phyloP scores from a whole-genome alignment of 2,329 filamentous ascomycete genomes.

The Rhytidhysteron rufulum region DNA sequence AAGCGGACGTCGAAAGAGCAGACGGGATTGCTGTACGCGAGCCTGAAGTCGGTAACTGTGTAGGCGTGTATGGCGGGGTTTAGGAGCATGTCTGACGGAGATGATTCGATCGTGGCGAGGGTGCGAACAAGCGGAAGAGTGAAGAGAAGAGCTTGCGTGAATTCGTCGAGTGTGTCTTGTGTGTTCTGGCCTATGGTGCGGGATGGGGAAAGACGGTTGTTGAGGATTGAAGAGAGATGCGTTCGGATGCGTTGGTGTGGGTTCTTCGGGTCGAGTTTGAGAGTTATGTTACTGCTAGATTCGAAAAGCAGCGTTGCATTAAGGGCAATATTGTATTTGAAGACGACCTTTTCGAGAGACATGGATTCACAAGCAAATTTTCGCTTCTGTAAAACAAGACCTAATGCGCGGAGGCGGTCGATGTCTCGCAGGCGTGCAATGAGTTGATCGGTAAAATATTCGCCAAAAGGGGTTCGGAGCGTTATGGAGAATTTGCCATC shows the following conservation, averaged over 20 bases:
- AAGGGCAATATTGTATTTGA: slow-evolving; percentile 61
- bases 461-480: slow-evolving; percentile 57
- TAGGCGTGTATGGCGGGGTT: slow-evolving; percentile 33
- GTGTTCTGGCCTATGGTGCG: slow-evolving; percentile 55
- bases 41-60: slow-evolving; percentile 31
- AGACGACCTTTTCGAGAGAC: slow-evolving; percentile 58
- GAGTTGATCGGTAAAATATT: slow-evolving; percentile 57
- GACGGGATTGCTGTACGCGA: slow-evolving; percentile 39
- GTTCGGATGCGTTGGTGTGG: slow-evolving; percentile 64
- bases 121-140: slow-evolving; percentile 62
- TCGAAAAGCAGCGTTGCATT: slow-evolving; percentile 57
- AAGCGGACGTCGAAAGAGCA: slow-evolving; percentile 37
- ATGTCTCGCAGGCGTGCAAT: slow-evolving; percentile 61
- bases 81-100: slow-evolving; percentile 30
- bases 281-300: slow-evolving; percentile 44
- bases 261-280: slow-evolving; percentile 60
- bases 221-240: slow-evolving; percentile 56
- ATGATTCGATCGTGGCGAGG: slow-evolving; percentile 57
- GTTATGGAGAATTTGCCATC: slow-evolving; percentile 62
- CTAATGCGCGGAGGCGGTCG: slow-evolving; percentile 66
- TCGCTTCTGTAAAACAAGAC: slow-evolving; percentile 59
- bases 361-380: slow-evolving; percentile 55
- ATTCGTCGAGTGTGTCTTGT: slow-evolving; percentile 49
- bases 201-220: slow-evolving; percentile 49
- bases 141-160: slow-evolving; percentile 57